Conservation (phyloP, 108 stramenopile genomes). For the Schizochytrium sp. region DNA sequence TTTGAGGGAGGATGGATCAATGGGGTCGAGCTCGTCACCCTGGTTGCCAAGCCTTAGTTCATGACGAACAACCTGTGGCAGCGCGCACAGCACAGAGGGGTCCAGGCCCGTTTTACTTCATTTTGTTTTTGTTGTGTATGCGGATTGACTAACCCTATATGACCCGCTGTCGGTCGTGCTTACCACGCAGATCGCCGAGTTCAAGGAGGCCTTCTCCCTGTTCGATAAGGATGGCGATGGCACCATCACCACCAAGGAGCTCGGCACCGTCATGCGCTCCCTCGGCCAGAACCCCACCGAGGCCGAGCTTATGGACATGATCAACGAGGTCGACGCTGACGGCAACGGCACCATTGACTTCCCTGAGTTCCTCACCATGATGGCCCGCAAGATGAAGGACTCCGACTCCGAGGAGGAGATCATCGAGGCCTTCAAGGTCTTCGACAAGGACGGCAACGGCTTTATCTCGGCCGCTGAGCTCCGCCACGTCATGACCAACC, state of each 20-base stretch:
- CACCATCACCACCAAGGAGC: slow-evolving; percentile 99
- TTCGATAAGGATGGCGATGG: slow-evolving; percentile 98
- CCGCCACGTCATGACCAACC: slow-evolving; percentile 99
- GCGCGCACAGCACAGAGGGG: too few relatives aligned
- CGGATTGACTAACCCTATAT: not conserved
- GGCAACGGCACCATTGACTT: slow-evolving; percentile 99
- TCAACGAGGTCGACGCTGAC: slow-evolving; percentile 99
- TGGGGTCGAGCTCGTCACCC: too few relatives aligned
- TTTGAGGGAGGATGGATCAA: too few relatives aligned
- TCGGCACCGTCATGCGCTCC: slow-evolving; percentile 99
- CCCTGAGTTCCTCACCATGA: slow-evolving; percentile 99
- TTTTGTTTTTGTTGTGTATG: not conserved
- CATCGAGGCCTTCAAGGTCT: slow-evolving; percentile 96
- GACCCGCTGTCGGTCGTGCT: not conserved
- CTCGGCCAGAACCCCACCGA: slow-evolving; percentile 99
- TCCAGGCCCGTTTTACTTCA: too few relatives aligned
- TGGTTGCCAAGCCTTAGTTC: too few relatives aligned
- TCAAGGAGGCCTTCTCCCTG: slow-evolving; percentile 99
- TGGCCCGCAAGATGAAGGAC: slow-evolving; percentile 99
- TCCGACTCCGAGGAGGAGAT: slow-evolving; percentile 99
- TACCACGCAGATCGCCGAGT: slow-evolving; percentile 79
- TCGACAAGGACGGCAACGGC: slow-evolving; percentile 81
- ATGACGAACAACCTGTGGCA: too few relatives aligned
- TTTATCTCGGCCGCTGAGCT: slow-evolving; percentile 99
- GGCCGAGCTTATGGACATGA: slow-evolving; percentile 99